These are phyloP conservation scores for Thelonectria discophora DNA, from an alignment of 2,329 filamentous ascomycete genomes.

Conservation along the genomic window DNA sequence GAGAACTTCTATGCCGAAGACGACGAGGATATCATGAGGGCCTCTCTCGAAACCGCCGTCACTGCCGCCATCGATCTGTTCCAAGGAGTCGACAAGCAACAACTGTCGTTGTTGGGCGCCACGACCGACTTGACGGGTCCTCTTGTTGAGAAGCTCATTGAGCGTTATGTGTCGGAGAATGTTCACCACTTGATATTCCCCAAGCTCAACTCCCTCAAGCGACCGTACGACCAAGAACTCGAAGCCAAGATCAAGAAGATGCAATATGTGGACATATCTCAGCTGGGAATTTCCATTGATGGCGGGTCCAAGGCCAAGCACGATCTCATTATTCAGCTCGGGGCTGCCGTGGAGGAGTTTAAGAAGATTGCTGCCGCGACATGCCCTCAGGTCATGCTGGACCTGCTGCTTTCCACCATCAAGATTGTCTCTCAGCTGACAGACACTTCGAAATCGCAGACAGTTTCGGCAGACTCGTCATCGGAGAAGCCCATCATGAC, in stretches of 20 bases:
- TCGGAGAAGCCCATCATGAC: slow-evolving; percentile 67
- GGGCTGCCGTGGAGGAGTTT: slow-evolving; percentile 86
- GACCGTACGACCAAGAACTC: slow-evolving; percentile 84
- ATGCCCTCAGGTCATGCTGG: slow-evolving; percentile 90
- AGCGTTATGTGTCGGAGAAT: slow-evolving; percentile 93
- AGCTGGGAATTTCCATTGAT: slow-evolving; percentile 88
- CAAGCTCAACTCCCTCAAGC: slow-evolving; percentile 78
- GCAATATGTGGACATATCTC: slow-evolving; percentile 92
- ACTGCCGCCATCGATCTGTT: slow-evolving; percentile 95
- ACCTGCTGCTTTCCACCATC: slow-evolving; percentile 79
- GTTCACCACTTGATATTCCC: slow-evolving; percentile 91
- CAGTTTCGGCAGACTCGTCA: slow-evolving; percentile 45
- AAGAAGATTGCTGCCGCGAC: slow-evolving; percentile 80
- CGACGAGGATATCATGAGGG: slow-evolving; percentile 90
- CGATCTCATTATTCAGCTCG: slow-evolving; percentile 79
- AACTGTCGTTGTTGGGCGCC: slow-evolving; percentile 87
- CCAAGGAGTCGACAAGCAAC: slow-evolving; percentile 93
- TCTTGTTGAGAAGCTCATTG: slow-evolving; percentile 90
- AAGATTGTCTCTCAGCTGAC: slow-evolving; percentile 81
- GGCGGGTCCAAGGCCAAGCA: slow-evolving; percentile 81
- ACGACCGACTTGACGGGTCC: slow-evolving; percentile 94
- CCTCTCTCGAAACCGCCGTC: slow-evolving; percentile 88
- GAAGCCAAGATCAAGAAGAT: slow-evolving; percentile 92
- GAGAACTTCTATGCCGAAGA: slow-evolving; percentile 82
- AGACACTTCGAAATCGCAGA: slow-evolving; percentile 57